A percentile compares a stretch with the other conserved stretches of the same genome.
phyloP scores from a whole-genome alignment of 2,329 filamentous ascomycete genomes.

The Chaetoscypha palmicola region DNA sequence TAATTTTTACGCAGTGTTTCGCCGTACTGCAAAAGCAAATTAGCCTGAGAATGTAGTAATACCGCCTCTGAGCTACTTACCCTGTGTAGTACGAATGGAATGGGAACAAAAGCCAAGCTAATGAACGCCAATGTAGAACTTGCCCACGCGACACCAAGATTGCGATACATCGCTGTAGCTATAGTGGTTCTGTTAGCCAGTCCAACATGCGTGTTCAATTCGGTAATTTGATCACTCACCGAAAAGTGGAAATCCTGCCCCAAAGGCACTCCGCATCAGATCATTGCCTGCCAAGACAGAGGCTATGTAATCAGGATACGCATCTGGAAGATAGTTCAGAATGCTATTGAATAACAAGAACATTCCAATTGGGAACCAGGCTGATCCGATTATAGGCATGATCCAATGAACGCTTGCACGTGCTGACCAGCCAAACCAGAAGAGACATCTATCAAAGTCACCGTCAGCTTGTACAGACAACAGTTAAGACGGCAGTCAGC shows the following conservation, averaged over 20 bases:
- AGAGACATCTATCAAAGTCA: too few species aligned
- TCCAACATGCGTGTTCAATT: too few species aligned
- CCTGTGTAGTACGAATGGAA: slow-evolving; percentile 25
- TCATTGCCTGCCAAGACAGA: slow-evolving; percentile 53
- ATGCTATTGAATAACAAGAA: slow-evolving; percentile 54
- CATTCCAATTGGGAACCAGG: slow-evolving; percentile 35
- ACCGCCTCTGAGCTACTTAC: too few species aligned
- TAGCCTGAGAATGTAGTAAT: too few species aligned
- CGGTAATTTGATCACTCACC: too few species aligned
- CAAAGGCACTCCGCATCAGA: slow-evolving; percentile 32
- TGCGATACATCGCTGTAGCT: slow-evolving; percentile 29
- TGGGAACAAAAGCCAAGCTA: slow-evolving; percentile 26
- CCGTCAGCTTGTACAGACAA: too few species aligned
- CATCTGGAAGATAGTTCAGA: slow-evolving; percentile 50
- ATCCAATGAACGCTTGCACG: slow-evolving; percentile 47
- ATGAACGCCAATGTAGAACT: slow-evolving; percentile 31
- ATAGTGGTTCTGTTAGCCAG: too few species aligned
- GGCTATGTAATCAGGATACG: slow-evolving; percentile 47
- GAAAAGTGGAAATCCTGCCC: slow-evolving; percentile 33
- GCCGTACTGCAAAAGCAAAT: too few species aligned
- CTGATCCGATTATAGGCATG: slow-evolving; percentile 44
- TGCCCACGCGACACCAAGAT: slow-evolving; percentile 31
- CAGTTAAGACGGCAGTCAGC: too few species aligned
- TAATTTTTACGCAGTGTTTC: too few species aligned
- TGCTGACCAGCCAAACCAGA: slow-evolving; percentile 48